Conservation (phyloP, 1,139 yeast species). For the Schizosaccharomyces versatilis region DNA sequence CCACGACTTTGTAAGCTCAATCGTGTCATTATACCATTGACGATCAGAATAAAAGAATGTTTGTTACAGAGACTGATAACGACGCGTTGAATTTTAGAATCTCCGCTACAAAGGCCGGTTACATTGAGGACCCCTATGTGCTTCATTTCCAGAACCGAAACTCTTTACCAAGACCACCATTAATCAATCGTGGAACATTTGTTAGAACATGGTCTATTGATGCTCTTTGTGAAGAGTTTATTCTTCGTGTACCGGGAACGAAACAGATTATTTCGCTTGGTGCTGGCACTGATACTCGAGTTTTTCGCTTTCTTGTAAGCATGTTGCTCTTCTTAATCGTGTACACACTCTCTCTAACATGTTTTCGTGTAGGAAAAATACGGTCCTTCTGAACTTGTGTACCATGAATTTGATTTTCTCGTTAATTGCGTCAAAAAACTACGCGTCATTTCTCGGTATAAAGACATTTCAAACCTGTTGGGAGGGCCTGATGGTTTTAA, state of each 20-base stretch:
- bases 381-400: constrained; percentile 19
- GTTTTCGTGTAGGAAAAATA: not conserved
- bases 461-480: constrained; percentile 1
- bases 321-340: not conserved
- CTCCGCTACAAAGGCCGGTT: constrained; percentile 33
- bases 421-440: constrained; percentile 40
- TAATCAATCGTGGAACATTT: constrained; percentile 59
- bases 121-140: constrained; percentile 34
- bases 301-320: constrained; percentile 27
- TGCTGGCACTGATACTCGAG: constrained; percentile 83
- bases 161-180: constrained; percentile 29
- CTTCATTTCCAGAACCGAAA: constrained; percentile 20
- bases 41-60: not conserved
- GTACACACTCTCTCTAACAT: not conserved
- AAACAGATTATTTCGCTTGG: constrained; percentile 61
- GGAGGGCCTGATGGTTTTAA: not conserved
- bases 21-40: too few relatives aligned
- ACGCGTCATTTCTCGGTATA: constrained; percentile 24
- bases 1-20: too few relatives aligned
- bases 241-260: constrained; percentile 18
- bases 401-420: constrained; percentile 58
- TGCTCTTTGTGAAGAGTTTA: constrained; percentile 28
- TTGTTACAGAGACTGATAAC: not conserved
- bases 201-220: constrained; percentile 47
- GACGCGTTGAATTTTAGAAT: constrained; percentile 12